Percentiles rank a stretch among this genome's conserved stretches.
phyloP scores from a whole-genome alignment of 345 rosid species.

The Populus simonii region DNA sequence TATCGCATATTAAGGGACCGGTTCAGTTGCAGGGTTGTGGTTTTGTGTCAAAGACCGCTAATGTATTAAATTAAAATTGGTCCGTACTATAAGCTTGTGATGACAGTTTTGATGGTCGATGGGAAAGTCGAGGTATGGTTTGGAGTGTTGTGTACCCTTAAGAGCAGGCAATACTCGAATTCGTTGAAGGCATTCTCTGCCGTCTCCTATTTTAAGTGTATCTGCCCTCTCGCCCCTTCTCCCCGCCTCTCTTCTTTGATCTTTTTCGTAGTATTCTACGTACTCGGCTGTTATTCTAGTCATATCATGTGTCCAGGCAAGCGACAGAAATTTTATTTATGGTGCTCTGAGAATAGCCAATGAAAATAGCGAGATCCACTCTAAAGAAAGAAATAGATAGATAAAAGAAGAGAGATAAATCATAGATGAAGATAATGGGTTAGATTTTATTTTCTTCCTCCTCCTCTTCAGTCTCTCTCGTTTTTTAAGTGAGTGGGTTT shows the following conservation, averaged over 20 bases:
- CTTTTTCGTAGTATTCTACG: too few species aligned
- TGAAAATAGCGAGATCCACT: too few species aligned
- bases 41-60: conserved; percentile 13
- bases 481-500: too few species aligned
- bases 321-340: too few species aligned
- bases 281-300: background rate
- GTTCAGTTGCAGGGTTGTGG: conserved; percentile 11
- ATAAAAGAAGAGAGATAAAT: too few species aligned
- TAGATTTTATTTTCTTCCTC: too few species aligned
- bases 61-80: background rate
- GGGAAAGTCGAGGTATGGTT: conserved; percentile 11
- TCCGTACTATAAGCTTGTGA: conserved; percentile 13
- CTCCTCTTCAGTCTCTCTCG: too few species aligned
- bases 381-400: too few species aligned
- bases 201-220: background rate
- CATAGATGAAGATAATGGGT: too few species aligned
- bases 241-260: background rate
- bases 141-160: conserved; percentile 13
- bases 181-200: conserved; percentile 12
- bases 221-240: background rate
- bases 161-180: conserved; percentile 6
- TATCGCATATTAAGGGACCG: conserved; percentile 11
- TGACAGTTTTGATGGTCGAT: conserved; percentile 25
- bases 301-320: background rate
- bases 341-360: too few species aligned